Evolutionary conservation across 2,329 filamentous ascomycete genomes (phyloP).

Genomic region (Fusarium tupiense): DNA sequence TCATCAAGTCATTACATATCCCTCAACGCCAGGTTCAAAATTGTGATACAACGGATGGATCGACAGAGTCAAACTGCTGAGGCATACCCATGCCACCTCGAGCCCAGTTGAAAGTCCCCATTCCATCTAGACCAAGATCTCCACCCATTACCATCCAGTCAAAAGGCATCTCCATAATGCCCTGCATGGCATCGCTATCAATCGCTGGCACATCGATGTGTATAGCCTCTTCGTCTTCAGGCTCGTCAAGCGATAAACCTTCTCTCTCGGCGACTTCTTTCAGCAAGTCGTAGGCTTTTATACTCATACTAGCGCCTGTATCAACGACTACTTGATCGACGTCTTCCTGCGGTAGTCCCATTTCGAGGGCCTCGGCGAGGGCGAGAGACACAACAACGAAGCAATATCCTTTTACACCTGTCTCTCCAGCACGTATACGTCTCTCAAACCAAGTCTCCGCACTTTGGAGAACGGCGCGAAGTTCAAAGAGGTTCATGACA

Average conservation of each 20-base stretch:
- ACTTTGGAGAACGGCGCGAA: conserved; percentile 45
- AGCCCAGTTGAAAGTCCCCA: conserved; percentile 34
- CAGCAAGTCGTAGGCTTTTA: conserved; percentile 46
- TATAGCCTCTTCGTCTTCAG: conserved; percentile 14
- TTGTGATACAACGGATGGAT: conserved; percentile 28
- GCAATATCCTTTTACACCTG: conserved; percentile 54
- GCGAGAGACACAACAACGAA: conserved; percentile 46
- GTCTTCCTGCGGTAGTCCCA: conserved; percentile 42
- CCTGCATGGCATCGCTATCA: conserved; percentile 32
- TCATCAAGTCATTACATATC: background rate
- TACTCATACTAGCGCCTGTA: conserved; percentile 36
- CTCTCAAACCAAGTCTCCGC: conserved; percentile 46
- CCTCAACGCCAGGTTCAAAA: background rate
- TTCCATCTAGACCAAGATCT: conserved; percentile 36
- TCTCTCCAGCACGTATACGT: conserved; percentile 54
- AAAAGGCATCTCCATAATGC: conserved; percentile 39
- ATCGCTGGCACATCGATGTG: background rate
- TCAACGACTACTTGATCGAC: conserved; percentile 46
- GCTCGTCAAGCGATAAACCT: conserved; percentile 14
- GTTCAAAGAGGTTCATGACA: conserved; percentile 46
- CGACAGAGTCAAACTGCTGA: conserved; percentile 27
- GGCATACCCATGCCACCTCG: conserved; percentile 8
- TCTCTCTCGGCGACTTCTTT: conserved; percentile 47
- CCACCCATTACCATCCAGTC: conserved; percentile 39
- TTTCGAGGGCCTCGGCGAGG: conserved; percentile 50